Evolutionary conservation across 148 eudicot genomes (phyloP).

Genomic region (Rhododendron ovatum): DNA sequence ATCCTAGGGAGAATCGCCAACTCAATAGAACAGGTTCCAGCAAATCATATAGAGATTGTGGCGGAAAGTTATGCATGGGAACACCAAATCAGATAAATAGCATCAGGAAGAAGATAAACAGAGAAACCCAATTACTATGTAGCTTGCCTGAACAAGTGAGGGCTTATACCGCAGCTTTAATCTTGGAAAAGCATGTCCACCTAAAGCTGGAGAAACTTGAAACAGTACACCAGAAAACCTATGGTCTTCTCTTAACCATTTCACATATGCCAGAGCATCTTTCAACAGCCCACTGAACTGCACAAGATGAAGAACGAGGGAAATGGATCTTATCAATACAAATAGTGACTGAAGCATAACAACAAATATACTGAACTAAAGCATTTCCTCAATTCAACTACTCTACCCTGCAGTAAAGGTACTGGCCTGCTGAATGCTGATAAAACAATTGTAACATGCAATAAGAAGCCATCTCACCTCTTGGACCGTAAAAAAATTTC

Average conservation of each 20-base stretch:
- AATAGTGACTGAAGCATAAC: slow-evolving; percentile 4
- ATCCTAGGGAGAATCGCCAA: background rate
- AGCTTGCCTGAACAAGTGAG: slow-evolving; percentile 84
- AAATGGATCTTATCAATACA: background rate
- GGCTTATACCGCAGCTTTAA: slow-evolving; percentile 89
- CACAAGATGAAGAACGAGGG: slow-evolving; percentile 23
- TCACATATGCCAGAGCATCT: slow-evolving; percentile 67
- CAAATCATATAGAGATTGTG: background rate
- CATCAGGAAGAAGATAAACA: background rate
- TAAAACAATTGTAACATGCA: background rate
- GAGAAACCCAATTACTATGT: background rate
- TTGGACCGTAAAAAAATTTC: background rate
- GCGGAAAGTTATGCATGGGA: background rate
- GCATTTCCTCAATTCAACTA: background rate
- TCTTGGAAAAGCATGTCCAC: slow-evolving; percentile 89
- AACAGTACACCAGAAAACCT: slow-evolving; percentile 65
- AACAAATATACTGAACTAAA: background rate
- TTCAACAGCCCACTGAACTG: slow-evolving; percentile 92
- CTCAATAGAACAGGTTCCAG: background rate
- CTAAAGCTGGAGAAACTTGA: slow-evolving; percentile 70
- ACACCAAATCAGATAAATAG: background rate
- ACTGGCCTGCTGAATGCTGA: background rate
- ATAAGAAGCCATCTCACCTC: background rate
- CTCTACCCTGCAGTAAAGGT: background rate
- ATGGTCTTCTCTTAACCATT: slow-evolving; percentile 78